phyloP scores from a whole-genome alignment of 306 rosid genomes.

The Vachellia collinsii region DNA sequence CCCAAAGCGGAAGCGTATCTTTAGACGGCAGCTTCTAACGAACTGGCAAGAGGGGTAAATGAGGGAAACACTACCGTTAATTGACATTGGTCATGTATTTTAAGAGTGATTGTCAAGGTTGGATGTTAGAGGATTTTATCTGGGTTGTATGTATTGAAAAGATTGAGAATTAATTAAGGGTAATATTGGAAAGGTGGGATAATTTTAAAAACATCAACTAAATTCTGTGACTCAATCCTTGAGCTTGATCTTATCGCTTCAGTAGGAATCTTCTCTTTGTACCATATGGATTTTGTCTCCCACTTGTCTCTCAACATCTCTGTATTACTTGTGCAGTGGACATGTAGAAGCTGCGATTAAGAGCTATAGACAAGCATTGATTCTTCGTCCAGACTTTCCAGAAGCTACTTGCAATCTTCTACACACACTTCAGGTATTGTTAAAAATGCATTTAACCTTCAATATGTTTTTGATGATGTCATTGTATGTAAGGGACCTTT shows the following conservation, averaged over 20 bases:
- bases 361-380: constrained; percentile 86
- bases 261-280: neutral
- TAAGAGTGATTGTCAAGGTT: neutral
- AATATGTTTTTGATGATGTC: neutral
- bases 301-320: constrained; percentile 22
- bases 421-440: constrained; percentile 87
- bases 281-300: neutral
- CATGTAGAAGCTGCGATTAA: constrained; percentile 89
- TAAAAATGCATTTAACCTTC: neutral
- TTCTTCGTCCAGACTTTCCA: constrained; percentile 87
- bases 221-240: no score
- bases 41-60: neutral
- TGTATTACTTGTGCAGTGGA: constrained; percentile 61
- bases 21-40: neutral
- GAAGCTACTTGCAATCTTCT: constrained; percentile 99
- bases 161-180: no score
- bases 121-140: no score
- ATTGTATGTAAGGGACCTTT: neutral
- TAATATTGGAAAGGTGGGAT: no score
- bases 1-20: neutral
- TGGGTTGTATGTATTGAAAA: no score
- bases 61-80: neutral
- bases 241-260: neutral
- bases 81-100: neutral
- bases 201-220: no score